These are phyloP conservation scores for Athelia sp. DNA, from an alignment of 1,284 basidiomycete species.

Conservation along the genomic window DNA sequence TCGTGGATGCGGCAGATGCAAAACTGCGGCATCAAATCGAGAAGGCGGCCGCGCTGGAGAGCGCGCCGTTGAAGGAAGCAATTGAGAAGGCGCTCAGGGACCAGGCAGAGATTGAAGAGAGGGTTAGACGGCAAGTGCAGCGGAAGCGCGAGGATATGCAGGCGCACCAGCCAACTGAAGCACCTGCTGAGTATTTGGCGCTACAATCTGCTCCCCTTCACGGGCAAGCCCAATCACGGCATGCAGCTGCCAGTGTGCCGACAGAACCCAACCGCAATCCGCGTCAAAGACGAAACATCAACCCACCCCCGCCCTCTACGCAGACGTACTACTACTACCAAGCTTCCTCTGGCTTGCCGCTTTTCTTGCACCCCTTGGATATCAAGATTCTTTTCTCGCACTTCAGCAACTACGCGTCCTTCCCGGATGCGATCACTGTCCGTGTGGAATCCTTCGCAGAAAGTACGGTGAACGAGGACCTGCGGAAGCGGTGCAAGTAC, in stretches of 20 bases:
- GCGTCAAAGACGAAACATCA: constrained; percentile 67
- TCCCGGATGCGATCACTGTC: constrained; percentile 81
- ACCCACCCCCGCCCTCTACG: constrained; percentile 76
- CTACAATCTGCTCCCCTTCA: constrained; percentile 19
- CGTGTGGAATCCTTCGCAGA: constrained; percentile 76
- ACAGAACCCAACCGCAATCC: constrained; percentile 33
- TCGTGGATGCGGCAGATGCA: constrained; percentile 75
- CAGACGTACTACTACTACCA: constrained; percentile 95
- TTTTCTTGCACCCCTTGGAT: constrained; percentile 95
- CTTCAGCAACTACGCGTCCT: constrained; percentile 77
- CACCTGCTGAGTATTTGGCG: constrained; percentile 54
- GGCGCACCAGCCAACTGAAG: constrained; percentile 18
- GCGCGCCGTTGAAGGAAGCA: constrained; percentile 46
- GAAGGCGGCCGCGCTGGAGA: constrained; percentile 73
- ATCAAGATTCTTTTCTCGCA: constrained; percentile 89
- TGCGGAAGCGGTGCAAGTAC: constrained; percentile 94
- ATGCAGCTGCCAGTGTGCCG: constrained; percentile 12
- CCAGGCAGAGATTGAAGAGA: constrained; percentile 49
- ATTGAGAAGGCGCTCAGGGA: constrained; percentile 61
- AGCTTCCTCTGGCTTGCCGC: constrained; percentile 84
- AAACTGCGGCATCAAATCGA: constrained; percentile 76
- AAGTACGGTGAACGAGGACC: constrained; percentile 83
- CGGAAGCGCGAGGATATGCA: constrained; percentile 32
- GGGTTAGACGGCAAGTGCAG: constrained; percentile 30
- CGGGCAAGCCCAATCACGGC: constrained; percentile 17